A percentile compares a stretch with the other conserved stretches of the same genome.
Conservation (phyloP, 1,284 basidiomycete species). For the Sporisorium reilianum region DNA sequence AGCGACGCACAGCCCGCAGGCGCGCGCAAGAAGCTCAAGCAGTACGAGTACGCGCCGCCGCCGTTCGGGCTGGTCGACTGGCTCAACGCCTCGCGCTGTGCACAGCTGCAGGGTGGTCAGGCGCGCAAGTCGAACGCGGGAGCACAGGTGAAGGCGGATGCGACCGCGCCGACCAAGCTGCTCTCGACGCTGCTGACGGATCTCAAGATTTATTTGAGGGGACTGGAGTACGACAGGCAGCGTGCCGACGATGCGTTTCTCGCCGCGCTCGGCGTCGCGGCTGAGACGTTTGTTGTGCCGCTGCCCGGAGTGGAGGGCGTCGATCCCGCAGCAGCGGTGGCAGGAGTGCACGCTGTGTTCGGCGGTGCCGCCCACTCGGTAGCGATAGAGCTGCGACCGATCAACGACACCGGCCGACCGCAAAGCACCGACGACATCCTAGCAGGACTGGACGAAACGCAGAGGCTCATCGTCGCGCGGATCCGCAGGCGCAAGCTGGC, state of each 20-base stretch:
- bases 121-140: neutral
- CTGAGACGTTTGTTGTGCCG: constrained; percentile 17
- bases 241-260: constrained; percentile 32
- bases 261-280: constrained; percentile 4
- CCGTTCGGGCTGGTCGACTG: constrained; percentile 49
- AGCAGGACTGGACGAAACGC: neutral
- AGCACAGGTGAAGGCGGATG: constrained; percentile 1
- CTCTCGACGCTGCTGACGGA: constrained; percentile 42
- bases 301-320: neutral
- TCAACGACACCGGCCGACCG: neutral
- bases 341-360: neutral
- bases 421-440: neutral
- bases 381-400: constrained; percentile 14
- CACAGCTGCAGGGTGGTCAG: constrained; percentile 11
- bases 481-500: constrained; percentile 38
- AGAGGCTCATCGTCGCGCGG: constrained; percentile 21
- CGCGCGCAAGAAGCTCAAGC: constrained; percentile 27
- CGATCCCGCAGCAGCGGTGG: constrained; percentile 1
- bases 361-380: constrained; percentile 20
- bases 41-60: constrained; percentile 51
- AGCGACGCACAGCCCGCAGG: constrained; percentile 14
- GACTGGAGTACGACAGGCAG: constrained; percentile 49
- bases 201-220: constrained; percentile 51
- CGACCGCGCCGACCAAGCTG: constrained; percentile 32
- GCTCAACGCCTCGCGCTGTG: constrained; percentile 35